Conservation (phyloP, 371 early-diverging fungal species). For the Nematocida minor region DNA sequence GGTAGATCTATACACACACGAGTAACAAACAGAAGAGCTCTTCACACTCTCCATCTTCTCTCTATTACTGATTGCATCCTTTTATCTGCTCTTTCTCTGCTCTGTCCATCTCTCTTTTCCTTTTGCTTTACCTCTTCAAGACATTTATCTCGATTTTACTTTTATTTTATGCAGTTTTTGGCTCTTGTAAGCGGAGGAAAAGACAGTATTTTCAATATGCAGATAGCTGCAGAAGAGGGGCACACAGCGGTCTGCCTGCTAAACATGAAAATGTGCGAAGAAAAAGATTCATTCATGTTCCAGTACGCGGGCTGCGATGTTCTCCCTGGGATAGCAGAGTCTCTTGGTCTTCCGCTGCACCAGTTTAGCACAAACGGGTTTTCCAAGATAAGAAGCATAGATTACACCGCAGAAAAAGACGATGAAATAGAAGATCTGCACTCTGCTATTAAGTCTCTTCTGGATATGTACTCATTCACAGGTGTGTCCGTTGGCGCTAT, state of each 20-base stretch:
- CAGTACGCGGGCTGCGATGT: conserved; percentile 94
- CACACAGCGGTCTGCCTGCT: conserved; percentile 85
- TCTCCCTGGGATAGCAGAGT: conserved; percentile 74
- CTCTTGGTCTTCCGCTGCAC: conserved; percentile 80
- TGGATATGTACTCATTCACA: conserved; percentile 73
- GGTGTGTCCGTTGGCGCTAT: conserved; percentile 94
- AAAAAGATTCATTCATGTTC: conserved; percentile 92
- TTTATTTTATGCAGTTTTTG: conserved; percentile 58
- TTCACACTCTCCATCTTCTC: too few relatives aligned
- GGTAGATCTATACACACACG: too few relatives aligned
- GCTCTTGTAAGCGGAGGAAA: conserved; percentile 81
- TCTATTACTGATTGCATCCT: too few relatives aligned
- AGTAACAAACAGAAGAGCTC: too few relatives aligned
- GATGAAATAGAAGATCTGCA: conserved; percentile 96
- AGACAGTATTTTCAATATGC: conserved; percentile 88
- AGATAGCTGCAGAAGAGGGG: conserved; percentile 83
- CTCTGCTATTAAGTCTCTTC: conserved; percentile 69
- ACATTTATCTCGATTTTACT: too few relatives aligned
- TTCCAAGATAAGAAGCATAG: conserved; percentile 67
- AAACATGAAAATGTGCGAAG: conserved; percentile 73
- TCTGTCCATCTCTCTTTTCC: too few relatives aligned
- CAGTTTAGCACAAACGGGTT: conserved; percentile 71
- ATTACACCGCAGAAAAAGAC: conserved; percentile 66
- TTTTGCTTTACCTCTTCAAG: too few relatives aligned
- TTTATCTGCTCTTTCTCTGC: too few relatives aligned